Percentiles rank a stretch among this genome's conserved stretches.
These are phyloP conservation scores for Chaetomium cochliodes DNA, from an alignment of 495 filamentous ascomycete genomes.

Conservation along the genomic window DNA sequence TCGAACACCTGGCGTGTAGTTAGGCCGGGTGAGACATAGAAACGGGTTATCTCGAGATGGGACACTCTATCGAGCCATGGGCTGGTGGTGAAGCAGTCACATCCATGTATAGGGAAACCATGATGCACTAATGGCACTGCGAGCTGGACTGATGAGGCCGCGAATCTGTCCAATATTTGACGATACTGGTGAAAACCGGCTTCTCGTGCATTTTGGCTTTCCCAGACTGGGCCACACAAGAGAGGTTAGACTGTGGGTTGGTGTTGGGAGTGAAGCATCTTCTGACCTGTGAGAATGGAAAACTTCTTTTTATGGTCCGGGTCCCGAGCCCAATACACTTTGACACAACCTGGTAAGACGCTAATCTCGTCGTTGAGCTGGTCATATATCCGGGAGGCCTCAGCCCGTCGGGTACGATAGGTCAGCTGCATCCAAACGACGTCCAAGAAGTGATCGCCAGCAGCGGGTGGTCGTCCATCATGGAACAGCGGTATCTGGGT, in stretches of 20 bases:
- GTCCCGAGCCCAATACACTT: not conserved
- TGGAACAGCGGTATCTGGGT: not conserved
- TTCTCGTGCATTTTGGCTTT: not conserved
- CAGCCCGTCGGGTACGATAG: not conserved
- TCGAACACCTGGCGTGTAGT: not conserved
- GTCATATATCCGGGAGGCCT: not conserved
- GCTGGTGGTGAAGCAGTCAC: not conserved
- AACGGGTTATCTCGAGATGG: not conserved
- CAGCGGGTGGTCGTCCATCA: too few species aligned
- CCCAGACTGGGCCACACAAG: not conserved
- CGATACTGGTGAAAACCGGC: not conserved
- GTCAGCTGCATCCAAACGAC: not conserved
- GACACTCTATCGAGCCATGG: not conserved
- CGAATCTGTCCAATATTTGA: not conserved
- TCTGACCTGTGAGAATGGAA: not conserved
- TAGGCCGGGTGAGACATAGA: not conserved
- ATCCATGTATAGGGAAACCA: not conserved
- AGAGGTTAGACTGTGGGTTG: too few species aligned
- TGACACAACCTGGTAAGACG: not conserved
- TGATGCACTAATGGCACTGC: not conserved
- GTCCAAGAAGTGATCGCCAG: not conserved
- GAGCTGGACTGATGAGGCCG: not conserved
- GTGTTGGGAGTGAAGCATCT: not conserved
- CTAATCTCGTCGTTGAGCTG: not conserved
- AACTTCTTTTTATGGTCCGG: not conserved